These are phyloP conservation scores for Irpex sp. DNA, from an alignment of 1,284 basidiomycete species.

Conservation along the genomic window DNA sequence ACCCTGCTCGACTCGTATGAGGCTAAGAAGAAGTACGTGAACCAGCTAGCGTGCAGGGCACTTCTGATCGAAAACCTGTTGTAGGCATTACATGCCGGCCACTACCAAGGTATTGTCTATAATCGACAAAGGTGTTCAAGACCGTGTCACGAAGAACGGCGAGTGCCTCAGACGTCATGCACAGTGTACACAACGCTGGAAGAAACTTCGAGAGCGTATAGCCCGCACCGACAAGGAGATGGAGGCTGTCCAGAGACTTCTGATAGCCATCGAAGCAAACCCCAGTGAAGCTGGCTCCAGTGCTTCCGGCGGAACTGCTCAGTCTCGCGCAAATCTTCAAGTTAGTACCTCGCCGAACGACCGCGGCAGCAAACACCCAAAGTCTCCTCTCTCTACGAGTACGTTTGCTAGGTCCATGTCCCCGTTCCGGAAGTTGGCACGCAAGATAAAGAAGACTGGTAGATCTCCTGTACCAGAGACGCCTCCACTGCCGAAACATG, in stretches of 20 bases:
- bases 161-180: slow-evolving; percentile 85
- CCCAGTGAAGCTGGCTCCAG: slow-evolving; percentile 69
- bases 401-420: slow-evolving; percentile 72
- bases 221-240: slow-evolving; percentile 78
- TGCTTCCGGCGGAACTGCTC: slow-evolving; percentile 48
- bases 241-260: slow-evolving; percentile 62
- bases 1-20: slow-evolving; percentile 70
- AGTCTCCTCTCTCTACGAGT: slow-evolving; percentile 44
- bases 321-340: slow-evolving; percentile 53
- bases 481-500: slow-evolving; percentile 39
- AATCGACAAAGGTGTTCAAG: slow-evolving; percentile 88
- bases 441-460: slow-evolving; percentile 49
- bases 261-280: slow-evolving; percentile 49
- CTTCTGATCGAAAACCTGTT: not conserved
- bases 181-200: slow-evolving; percentile 84
- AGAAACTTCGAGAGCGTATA: slow-evolving; percentile 72
- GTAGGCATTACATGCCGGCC: slow-evolving; percentile 86
- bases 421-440: slow-evolving; percentile 71
- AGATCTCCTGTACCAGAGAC: slow-evolving; percentile 38
- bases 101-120: slow-evolving; percentile 90
- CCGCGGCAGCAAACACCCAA: slow-evolving; percentile 20
- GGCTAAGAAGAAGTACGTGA: slow-evolving; percentile 78
- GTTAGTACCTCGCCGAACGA: slow-evolving; percentile 47
- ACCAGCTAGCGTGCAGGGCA: not conserved
- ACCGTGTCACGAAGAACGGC: slow-evolving; percentile 91